Percentiles rank a stretch among this genome's conserved stretches.
Evolutionary conservation across 1,284 basidiomycete species (phyloP).

Genomic region (Sporisorium exsertum): DNA sequence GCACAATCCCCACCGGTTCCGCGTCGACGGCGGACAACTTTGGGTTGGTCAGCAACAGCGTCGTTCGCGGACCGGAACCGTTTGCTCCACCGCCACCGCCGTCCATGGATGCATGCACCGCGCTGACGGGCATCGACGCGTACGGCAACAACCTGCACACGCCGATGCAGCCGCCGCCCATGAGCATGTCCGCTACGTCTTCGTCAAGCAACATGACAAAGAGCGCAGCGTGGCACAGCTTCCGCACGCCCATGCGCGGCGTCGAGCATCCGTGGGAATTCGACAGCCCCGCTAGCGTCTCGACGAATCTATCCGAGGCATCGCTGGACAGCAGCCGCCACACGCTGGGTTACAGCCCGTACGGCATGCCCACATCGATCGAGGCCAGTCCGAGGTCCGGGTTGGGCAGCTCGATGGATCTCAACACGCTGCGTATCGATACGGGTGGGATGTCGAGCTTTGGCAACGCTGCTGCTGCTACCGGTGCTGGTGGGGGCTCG

Average conservation of each 20-base stretch:
- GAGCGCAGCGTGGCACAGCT: conserved; percentile 27
- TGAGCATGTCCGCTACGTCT: not conserved
- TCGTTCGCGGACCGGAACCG: conserved; percentile 8
- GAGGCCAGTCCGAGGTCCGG: conserved; percentile 39
- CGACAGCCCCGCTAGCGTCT: conserved; percentile 41
- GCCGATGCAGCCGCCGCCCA: conserved; percentile 16
- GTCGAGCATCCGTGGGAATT: conserved; percentile 33
- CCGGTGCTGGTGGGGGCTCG: not conserved
- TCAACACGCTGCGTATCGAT: conserved; percentile 39
- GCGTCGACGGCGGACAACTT: conserved; percentile 42
- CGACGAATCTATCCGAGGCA: conserved; percentile 42
- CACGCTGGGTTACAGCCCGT: conserved; percentile 31
- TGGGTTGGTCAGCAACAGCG: conserved; percentile 16
- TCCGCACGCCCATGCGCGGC: conserved; percentile 26
- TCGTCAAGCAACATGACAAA: conserved; percentile 17
- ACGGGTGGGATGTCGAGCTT: conserved; percentile 18
- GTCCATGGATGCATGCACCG: conserved; percentile 5
- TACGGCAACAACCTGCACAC: conserved; percentile 26
- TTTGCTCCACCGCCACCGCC: not conserved
- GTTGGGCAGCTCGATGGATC: conserved; percentile 35
- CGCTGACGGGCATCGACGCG: conserved; percentile 2
- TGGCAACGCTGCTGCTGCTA: not conserved
- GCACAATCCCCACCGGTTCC: conserved; percentile 31
- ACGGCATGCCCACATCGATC: conserved; percentile 29
- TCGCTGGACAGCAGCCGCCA: conserved; percentile 37